Base-by-base conservation (phyloP, 2,329 filamentous ascomycete species). In the Paecilomyces fulvus region DNA sequence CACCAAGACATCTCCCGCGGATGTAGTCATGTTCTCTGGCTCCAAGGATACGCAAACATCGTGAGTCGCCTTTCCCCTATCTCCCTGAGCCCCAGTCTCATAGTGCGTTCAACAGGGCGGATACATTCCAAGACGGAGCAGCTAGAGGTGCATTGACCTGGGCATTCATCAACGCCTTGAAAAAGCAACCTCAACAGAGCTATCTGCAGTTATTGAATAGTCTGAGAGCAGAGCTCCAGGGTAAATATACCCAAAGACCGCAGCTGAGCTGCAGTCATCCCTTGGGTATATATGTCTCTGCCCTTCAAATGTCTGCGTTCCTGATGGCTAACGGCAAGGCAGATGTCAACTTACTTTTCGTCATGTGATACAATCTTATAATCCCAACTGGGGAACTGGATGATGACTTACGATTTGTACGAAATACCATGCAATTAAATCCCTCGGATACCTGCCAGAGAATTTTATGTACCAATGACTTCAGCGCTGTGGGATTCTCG, bases 71-170 rank as follows among this genome's bases (percentile, higher is more conserved):
- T 11, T 50, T n/a, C 10, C 23, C 14, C 48, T 1, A n/a, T 8
- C 23, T 25, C 20, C 12, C 48, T 17, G 37, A 23, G 11, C 6
- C 23, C 49, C 23, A 3, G 37, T 52, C 23, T 55, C 11, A 23
- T 28, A 14, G 9, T 11, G 48, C 25, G 5, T 11, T 28, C 3
- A 6, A 55, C 65, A 95, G 91, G 54, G 89, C 90, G 73, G 94
- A 99, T 73, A 92, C 94, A 6, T 90, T 86, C 37, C 96, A 97
- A 64, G 85, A 83, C 52, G 85, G 90, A 55, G 83, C 96, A 76
- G 92, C 94, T 50, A 96, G 92, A 0, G 94, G 94, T 53, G 94
- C 94, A 70, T 94, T 99, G 89, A 96, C 90, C 11, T 96, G 89
- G 85, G 94, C 94, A 1, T 99, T 99, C 72, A 92, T 97, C 70